phyloP scores from a whole-genome alignment of 163 green algal genomes.

The Coccomyxa subellipsoidea region DNA sequence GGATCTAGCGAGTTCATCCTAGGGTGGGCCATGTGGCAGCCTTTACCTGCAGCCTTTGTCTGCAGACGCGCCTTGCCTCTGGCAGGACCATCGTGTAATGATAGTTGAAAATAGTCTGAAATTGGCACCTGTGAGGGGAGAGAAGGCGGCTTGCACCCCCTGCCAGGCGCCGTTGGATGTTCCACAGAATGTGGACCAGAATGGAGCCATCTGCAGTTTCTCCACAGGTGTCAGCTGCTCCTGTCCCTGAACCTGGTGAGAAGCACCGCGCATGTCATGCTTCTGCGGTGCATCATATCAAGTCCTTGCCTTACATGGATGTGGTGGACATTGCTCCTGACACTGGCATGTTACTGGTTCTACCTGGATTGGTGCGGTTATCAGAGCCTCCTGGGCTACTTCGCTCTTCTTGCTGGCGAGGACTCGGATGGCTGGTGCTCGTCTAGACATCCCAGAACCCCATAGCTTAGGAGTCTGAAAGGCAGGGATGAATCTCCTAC shows the following conservation, averaged over 20 bases:
- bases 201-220: not conserved
- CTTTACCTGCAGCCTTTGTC: too few relatives aligned
- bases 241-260: conserved; percentile 4
- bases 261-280: not conserved
- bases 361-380: not conserved
- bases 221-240: conserved; percentile 15
- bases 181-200: conserved; percentile 23
- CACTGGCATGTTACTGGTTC: too few relatives aligned
- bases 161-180: conserved; percentile 23
- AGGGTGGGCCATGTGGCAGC: too few relatives aligned
- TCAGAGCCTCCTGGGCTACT: not conserved
- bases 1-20: too few relatives aligned
- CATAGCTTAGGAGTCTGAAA: too few relatives aligned
- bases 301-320: too few relatives aligned
- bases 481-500: too few relatives aligned
- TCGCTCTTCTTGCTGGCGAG: not conserved
- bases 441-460: too few relatives aligned
- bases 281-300: too few relatives aligned
- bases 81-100: too few relatives aligned
- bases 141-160: conserved; percentile 21
- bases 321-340: not conserved
- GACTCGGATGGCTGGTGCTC: not conserved
- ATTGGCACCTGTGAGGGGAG: conserved; percentile 23
- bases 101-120: too few relatives aligned
- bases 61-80: too few relatives aligned